A percentile compares a stretch with the other conserved stretches of the same genome.
phyloP scores from a whole-genome alignment of 768 basidiomycete genomes.

The Goffeauzyma gilvescens region DNA sequence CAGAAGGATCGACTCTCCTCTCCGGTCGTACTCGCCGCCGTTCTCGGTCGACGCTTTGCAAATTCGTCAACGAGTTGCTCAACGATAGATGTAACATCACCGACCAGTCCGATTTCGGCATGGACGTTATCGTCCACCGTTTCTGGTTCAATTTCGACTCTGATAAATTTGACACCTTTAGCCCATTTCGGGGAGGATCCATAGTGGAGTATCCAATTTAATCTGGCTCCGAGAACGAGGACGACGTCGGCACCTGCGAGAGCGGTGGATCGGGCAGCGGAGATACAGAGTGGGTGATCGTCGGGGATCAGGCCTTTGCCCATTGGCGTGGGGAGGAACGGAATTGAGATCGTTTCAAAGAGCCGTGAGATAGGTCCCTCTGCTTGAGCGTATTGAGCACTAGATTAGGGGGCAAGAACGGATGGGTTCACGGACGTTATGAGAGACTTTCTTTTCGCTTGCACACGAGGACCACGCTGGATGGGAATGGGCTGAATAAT shows the following conservation, averaged over 20 bases:
- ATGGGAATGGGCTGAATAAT: too few relatives aligned
- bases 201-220: constrained; percentile 19
- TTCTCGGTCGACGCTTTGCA: neutral
- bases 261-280: constrained; percentile 14
- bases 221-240: constrained; percentile 15
- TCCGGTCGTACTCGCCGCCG: neutral
- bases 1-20: neutral
- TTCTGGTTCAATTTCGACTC: constrained; percentile 12
- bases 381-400: constrained; percentile 14
- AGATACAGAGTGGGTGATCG: constrained; percentile 13
- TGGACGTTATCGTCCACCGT: constrained; percentile 11
- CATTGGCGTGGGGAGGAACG: constrained; percentile 17
- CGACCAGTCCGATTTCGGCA: constrained; percentile 12
- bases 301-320: constrained; percentile 15
- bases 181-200: constrained; percentile 13
- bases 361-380: constrained; percentile 7
- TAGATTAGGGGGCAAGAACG: too few relatives aligned
- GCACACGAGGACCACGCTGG: too few relatives aligned
- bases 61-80: constrained; percentile 9
- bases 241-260: constrained; percentile 15
- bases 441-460: too few relatives aligned
- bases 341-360: constrained; percentile 9
- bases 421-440: too few relatives aligned
- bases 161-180: constrained; percentile 11
- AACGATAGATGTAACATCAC: constrained; percentile 9